Percentiles rank a stretch among this genome's conserved stretches.
phyloP scores from a whole-genome alignment of 2,329 filamentous ascomycete genomes.

The Botrytis pseudocinerea region DNA sequence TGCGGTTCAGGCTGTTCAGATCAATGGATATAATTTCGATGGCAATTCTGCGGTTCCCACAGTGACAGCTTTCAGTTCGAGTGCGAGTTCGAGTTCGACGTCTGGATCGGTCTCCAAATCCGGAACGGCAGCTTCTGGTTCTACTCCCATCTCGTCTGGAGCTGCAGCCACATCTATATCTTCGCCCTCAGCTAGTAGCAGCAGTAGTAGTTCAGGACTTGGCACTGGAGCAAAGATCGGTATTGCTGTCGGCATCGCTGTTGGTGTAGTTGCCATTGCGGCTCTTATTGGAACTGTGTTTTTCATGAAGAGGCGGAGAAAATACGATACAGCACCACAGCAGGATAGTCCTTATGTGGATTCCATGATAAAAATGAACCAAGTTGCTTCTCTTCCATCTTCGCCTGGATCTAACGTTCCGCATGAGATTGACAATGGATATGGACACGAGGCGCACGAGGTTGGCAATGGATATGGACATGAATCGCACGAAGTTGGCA shows the following conservation, averaged over 20 bases:
- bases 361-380: neutral
- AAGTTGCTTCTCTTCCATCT: neutral
- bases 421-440: neutral
- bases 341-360: too few relatives aligned
- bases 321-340: neutral
- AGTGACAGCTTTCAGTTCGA: slow-evolving; percentile 10
- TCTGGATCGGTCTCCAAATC: neutral
- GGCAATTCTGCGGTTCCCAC: slow-evolving; percentile 10
- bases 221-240: slow-evolving; percentile 2
- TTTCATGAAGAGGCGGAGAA: neutral
- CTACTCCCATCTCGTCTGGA: neutral
- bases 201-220: neutral
- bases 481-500: neutral
- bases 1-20: neutral
- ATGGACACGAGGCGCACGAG: neutral
- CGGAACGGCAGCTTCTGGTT: neutral
- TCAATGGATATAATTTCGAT: slow-evolving; percentile 21
- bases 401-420: too few relatives aligned
- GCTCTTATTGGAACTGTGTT: neutral
- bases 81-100: neutral
- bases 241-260: slow-evolving; percentile 1
- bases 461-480: neutral
- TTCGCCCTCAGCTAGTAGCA: neutral
- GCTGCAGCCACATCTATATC: neutral
- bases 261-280: neutral